Conservation (phyloP, 768 basidiomycete species). For the Pleurotus djamor region DNA sequence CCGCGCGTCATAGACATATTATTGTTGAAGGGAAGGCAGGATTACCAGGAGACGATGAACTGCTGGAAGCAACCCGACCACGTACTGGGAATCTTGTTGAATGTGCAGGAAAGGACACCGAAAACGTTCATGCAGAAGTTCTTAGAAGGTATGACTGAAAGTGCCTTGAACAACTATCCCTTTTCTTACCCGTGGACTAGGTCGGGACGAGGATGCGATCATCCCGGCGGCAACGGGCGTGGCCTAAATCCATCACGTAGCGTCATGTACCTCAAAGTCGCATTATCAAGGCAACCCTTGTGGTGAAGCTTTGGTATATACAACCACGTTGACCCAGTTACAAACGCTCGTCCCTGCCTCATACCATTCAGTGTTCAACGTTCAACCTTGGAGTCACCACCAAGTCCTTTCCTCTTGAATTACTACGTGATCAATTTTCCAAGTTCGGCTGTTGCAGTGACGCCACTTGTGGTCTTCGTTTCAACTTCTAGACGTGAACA, state of each 20-base stretch:
- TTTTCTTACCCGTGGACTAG: conserved; percentile 28
- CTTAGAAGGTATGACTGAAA: conserved; percentile 61
- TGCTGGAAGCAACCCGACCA: conserved; percentile 90
- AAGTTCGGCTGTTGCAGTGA: no score
- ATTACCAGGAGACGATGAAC: conserved; percentile 94
- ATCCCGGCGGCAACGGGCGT: conserved; percentile 67
- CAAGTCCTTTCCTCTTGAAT: no score
- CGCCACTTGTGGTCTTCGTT: no score
- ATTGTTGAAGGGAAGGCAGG: conserved; percentile 79
- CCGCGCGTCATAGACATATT: conserved; percentile 81
- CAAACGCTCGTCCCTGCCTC: no score
- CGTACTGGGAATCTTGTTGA: conserved; percentile 66
- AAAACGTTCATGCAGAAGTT: conserved; percentile 83
- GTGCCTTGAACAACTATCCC: neutral
- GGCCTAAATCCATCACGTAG: conserved; percentile 10
- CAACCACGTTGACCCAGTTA: no score
- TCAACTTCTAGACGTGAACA: no score
- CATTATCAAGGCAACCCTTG: neutral
- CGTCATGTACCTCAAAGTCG: conserved; percentile 9
- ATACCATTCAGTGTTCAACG: no score
- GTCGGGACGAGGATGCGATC: conserved; percentile 73
- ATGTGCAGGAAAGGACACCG: conserved; percentile 38
- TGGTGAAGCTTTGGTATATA: no score
- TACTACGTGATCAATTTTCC: no score
- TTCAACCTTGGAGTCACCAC: no score